Evolutionary conservation across 2,329 filamentous ascomycete species (phyloP), one percentile per base, ranked within the genome.

Genomic region (Aspergillus sp.): DNA sequence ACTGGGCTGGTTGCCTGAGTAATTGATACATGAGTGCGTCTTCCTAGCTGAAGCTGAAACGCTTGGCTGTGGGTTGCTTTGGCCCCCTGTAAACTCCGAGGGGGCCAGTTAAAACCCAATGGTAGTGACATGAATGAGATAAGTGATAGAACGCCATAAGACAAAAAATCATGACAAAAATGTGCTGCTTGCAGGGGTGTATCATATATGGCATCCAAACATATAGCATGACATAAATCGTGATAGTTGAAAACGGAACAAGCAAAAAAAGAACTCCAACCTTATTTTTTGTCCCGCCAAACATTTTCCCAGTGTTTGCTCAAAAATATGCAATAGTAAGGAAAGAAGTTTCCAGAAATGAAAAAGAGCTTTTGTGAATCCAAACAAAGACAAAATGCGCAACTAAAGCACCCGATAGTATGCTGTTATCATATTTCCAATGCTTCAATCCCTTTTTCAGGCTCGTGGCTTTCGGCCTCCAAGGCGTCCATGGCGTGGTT

Each of bases 401-500:
- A 37, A 3, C 8, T 11, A 31, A 31, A 31, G 27, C 27, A 31
- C 27, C 27, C 9, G 8, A 4, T 39, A 23, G 4, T 19, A 11
- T 23, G 45, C 33, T 57, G 39, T 52, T 47, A n/a, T 52, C 53
- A 87, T 14, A 64, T 57, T 43, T 61, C 54, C 49, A 64, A 57
- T 27, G 55, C 58, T 39, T 59, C 60, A 21, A 59, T 59, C 14
- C 35, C 45, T 15, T 52, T 48, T 31, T 64, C 64, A 17, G 60
- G 63, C 25, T 62, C 62, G n/a, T 65, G 61, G 46, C 62, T 74
- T 51, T 75, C 76, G 4, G 69, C 71, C 12, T 78, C 73, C 68
- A 97, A 74, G 6, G 91, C 90, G 47, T 84, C 83, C 65, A 97
- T 78, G 0, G 91, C 93, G 57, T 84, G 84, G n/a, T 82, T 79